Conservation (phyloP, 768 basidiomycete genomes). For the Collybia sp. region DNA sequence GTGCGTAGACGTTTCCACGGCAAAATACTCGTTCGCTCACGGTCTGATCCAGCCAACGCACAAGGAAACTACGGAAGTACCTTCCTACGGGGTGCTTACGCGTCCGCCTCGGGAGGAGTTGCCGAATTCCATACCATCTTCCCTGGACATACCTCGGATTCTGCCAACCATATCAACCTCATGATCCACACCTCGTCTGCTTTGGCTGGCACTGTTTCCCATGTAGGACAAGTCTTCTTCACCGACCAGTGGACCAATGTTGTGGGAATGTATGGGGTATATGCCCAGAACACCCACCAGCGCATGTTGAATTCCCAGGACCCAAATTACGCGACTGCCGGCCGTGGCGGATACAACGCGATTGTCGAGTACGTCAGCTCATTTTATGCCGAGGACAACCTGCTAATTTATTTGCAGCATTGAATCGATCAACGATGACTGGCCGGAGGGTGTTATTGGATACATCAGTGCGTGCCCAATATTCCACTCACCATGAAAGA, state of each 20-base stretch:
- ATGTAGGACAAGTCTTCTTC: slow-evolving; percentile 15
- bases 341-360: slow-evolving; percentile 20
- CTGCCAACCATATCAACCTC: slow-evolving; percentile 14
- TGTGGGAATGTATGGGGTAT: slow-evolving; percentile 9
- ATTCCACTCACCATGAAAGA: not conserved
- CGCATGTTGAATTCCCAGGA: slow-evolving; percentile 19
- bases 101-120: slow-evolving; percentile 7
- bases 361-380: slow-evolving; percentile 19
- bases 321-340: slow-evolving; percentile 13
- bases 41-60: slow-evolving; percentile 9
- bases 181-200: slow-evolving; percentile 13
- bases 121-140: slow-evolving; percentile 15
- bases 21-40: not conserved
- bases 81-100: slow-evolving; percentile 13
- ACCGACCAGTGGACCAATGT: slow-evolving; percentile 18
- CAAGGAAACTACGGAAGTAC: slow-evolving; percentile 10
- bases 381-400: not conserved
- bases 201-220: slow-evolving; percentile 8
- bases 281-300: slow-evolving; percentile 13
- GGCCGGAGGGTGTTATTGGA: slow-evolving; percentile 24
- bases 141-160: slow-evolving; percentile 9
- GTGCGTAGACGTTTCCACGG: not conserved
- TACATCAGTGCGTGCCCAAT: slow-evolving; percentile 20
- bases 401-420: slow-evolving; percentile 10
- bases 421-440: slow-evolving; percentile 21